A percentile compares a stretch with the other conserved stretches of the same genome.
These are phyloP conservation scores for Phytophthora niederhauseri DNA, from an alignment of 352 stramenopile species.

Conservation along the genomic window DNA sequence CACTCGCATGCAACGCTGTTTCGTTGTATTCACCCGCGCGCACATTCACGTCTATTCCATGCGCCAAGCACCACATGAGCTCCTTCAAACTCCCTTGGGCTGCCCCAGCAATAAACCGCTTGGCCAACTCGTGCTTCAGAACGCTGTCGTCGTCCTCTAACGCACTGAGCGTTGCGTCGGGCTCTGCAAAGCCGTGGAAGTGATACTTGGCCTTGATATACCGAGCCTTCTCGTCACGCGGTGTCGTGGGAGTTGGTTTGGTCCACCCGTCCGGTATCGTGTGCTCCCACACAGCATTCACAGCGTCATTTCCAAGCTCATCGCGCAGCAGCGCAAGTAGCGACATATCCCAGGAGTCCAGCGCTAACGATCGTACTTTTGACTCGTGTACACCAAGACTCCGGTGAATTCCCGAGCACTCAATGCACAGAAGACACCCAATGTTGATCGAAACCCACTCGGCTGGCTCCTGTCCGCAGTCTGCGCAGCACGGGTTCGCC, in stretches of 20 bases:
- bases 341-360: slow-evolving; percentile 91
- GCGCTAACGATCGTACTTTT: slow-evolving; percentile 93
- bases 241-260: slow-evolving; percentile 49
- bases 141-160: slow-evolving; percentile 34
- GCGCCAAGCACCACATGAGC: slow-evolving; percentile 81
- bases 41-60: slow-evolving; percentile 81
- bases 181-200: slow-evolving; percentile 70
- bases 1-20: slow-evolving; percentile 66
- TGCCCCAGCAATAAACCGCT: slow-evolving; percentile 56
- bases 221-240: slow-evolving; percentile 76
- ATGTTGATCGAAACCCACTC: slow-evolving; percentile 98
- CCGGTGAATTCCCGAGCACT: slow-evolving; percentile 97
- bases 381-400: slow-evolving; percentile 97
- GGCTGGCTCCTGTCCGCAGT: slow-evolving; percentile 78
- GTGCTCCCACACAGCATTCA: slow-evolving; percentile 79
- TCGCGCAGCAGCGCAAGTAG: slow-evolving; percentile 69
- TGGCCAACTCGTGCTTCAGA: slow-evolving; percentile 41
- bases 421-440: slow-evolving; percentile 96
- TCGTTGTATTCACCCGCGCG: slow-evolving; percentile 49
- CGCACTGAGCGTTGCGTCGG: slow-evolving; percentile 23
- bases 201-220: slow-evolving; percentile 91
- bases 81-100: slow-evolving; percentile 47
- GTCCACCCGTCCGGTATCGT: slow-evolving; percentile 57
- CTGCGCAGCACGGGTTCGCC: slow-evolving; percentile 66
- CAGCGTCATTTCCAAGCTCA: slow-evolving; percentile 67